phyloP scores from a whole-genome alignment of 441 rosid genomes.

The Mallotus japonicus region DNA sequence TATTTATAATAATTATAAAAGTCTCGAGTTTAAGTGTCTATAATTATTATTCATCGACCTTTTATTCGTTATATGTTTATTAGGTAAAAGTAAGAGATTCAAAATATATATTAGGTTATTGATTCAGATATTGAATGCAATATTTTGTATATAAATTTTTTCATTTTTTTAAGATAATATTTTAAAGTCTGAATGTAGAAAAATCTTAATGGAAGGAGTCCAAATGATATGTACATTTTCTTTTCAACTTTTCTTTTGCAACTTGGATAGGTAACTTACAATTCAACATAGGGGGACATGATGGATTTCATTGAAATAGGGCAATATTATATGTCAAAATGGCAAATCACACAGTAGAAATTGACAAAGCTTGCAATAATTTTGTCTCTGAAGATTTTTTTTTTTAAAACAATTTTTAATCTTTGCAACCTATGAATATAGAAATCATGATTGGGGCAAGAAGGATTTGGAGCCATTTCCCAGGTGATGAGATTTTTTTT shows the following conservation, averaged over 20 bases:
- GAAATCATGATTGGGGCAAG: conserved; percentile 2
- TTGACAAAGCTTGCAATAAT: conserved; percentile 13
- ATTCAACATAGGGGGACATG: not conserved
- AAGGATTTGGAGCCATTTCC: conserved; percentile 10
- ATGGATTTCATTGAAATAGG: not conserved
- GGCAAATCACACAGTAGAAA: not conserved
- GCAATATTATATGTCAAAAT: conserved; percentile 5
- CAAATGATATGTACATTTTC: no score
- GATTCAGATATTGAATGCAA: no score
- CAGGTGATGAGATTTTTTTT: not conserved
- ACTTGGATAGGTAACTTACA: not conserved
- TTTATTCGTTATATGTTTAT: no score
- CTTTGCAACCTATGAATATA: no score
- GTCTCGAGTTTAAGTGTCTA: no score
- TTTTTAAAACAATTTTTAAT: not conserved
- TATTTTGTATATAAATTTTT: no score
- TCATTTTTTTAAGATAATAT: no score
- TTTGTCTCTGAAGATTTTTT: conserved; percentile 1
- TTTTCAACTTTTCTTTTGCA: not conserved
- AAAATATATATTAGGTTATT: no score
- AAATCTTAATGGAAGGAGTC: no score
- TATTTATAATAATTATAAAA: no score
- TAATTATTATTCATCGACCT: no score
- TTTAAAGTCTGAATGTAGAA: not conserved
- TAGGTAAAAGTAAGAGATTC: no score